These are phyloP conservation scores for Hanseniaspora vineae DNA, from an alignment of 805 yeast genomes.

Conservation along the genomic window DNA sequence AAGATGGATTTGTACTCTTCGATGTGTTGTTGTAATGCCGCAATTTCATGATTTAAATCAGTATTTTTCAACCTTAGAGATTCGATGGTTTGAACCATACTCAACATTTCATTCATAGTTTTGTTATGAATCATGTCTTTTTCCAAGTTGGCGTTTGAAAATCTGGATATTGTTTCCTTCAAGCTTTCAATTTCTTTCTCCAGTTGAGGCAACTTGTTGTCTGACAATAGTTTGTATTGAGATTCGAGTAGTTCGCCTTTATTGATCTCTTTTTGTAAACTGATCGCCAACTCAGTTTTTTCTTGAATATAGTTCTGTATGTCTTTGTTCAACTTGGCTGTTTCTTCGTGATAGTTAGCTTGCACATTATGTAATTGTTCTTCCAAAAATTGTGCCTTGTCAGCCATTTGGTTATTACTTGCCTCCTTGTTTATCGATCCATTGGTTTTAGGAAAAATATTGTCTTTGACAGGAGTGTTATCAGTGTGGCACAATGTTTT, in stretches of 20 bases:
- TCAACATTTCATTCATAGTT: not conserved
- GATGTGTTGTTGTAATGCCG: too few species aligned
- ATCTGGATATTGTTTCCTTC: not conserved
- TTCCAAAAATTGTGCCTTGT: too few species aligned
- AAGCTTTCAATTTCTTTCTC: not conserved
- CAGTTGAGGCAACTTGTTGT: not conserved
- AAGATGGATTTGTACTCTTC: not conserved
- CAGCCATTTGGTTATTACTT: too few species aligned
- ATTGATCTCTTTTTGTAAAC: not conserved
- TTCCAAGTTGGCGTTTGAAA: not conserved
- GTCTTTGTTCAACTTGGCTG: not conserved
- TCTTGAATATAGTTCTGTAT: not conserved
- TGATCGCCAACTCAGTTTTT: not conserved
- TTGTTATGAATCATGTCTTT: conserved; percentile 4
- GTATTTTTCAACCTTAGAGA: too few species aligned
- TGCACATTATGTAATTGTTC: too few species aligned
- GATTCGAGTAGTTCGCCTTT: not conserved
- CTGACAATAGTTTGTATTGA: not conserved
- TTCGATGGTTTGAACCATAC: too few species aligned
- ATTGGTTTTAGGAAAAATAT: too few species aligned
- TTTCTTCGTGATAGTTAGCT: not conserved
- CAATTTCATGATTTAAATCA: too few species aligned
- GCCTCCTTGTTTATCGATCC: not conserved
- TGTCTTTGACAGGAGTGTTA: too few species aligned
- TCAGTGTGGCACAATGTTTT: conserved; percentile 15